These are phyloP conservation scores for Hyaloscypha hepaticicola DNA, from an alignment of 495 filamentous ascomycete genomes.

Conservation along the genomic window DNA sequence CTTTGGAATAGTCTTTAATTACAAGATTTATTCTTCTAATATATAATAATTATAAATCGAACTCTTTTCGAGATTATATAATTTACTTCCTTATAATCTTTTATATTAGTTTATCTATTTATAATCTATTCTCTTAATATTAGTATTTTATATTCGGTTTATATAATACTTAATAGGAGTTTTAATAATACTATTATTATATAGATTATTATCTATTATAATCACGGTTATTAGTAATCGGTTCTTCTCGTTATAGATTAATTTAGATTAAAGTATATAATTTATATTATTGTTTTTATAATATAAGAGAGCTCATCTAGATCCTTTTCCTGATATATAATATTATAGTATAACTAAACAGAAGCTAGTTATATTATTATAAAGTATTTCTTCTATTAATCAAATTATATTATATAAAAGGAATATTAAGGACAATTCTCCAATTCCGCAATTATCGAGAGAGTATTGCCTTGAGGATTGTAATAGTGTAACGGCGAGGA, in stretches of 20 bases:
- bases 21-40: too few species aligned
- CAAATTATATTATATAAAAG: too few species aligned
- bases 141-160: not conserved
- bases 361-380: too few species aligned
- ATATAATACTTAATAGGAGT: not conserved
- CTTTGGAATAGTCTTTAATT: too few species aligned
- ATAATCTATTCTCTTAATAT: not conserved
- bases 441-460: not conserved
- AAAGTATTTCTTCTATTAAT: too few species aligned
- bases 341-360: too few species aligned
- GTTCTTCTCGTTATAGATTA: not conserved
- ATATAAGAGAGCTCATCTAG: not conserved
- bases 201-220: constrained; percentile 10
- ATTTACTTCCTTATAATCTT: not conserved
- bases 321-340: too few species aligned
- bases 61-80: too few species aligned
- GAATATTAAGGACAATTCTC: not conserved
- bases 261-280: not conserved
- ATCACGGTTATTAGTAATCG: not conserved
- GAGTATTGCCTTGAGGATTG: not conserved
- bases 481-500: not conserved
- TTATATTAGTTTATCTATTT: not conserved
- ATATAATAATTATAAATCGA: too few species aligned
- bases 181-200: constrained; percentile 10
- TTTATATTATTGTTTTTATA: constrained; percentile 6